phyloP scores from a whole-genome alignment of 2,329 filamentous ascomycete species.

The Fusarium zealandicum region DNA sequence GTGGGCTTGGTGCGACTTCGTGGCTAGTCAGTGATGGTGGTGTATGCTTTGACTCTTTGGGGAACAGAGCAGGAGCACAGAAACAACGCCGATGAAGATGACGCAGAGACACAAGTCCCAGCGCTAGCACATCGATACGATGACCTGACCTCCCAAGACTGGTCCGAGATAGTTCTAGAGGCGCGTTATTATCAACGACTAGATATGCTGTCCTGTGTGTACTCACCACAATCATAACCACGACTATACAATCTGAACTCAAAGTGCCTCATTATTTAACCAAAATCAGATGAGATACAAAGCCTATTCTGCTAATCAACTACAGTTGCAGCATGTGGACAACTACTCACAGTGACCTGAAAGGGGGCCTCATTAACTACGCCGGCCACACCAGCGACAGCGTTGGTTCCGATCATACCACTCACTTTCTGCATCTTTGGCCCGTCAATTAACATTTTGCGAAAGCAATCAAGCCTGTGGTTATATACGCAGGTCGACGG shows the following conservation, averaged over 20 bases:
- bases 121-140: constrained; percentile 38
- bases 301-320: background rate
- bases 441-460: constrained; percentile 36
- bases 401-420: constrained; percentile 36
- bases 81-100: constrained; percentile 29
- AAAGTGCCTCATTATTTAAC: constrained; percentile 43
- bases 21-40: background rate
- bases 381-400: constrained; percentile 45
- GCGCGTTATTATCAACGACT: too few species aligned
- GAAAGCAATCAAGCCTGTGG: constrained; percentile 33
- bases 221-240: constrained; percentile 29
- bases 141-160: constrained; percentile 20
- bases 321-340: accelerated
- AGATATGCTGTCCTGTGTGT: too few species aligned
- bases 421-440: constrained; percentile 29
- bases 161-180: constrained; percentile 30
- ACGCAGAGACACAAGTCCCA: constrained; percentile 50
- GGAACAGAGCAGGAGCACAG: constrained; percentile 47
- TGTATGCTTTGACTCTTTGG: constrained; percentile 33
- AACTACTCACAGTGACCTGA: constrained; percentile 44
- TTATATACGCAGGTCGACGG: constrained; percentile 42
- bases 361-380: constrained; percentile 49
- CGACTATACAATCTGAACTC: constrained; percentile 36
- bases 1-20: background rate
- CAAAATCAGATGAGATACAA: constrained; percentile 43